These are phyloP conservation scores for Chaetomium fimeti DNA, from an alignment of 495 filamentous ascomycete species.

Conservation along the genomic window DNA sequence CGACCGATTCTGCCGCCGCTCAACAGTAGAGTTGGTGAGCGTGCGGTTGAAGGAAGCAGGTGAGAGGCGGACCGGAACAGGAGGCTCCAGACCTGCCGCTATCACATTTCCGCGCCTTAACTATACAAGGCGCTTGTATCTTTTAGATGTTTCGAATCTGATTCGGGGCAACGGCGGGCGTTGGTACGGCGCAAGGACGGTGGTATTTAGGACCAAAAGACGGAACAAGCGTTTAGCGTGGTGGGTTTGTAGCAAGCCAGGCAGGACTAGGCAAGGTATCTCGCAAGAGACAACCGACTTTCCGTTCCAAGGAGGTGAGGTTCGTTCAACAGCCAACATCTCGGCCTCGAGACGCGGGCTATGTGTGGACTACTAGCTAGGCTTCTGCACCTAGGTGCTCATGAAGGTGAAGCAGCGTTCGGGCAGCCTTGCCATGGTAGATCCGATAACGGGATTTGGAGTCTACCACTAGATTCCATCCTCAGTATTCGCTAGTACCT, in stretches of 20 bases:
- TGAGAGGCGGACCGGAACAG: neutral
- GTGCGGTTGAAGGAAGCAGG: neutral
- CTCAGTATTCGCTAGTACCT: too few species aligned
- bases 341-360: neutral
- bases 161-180: neutral
- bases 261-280: neutral
- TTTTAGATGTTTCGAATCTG: neutral
- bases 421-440: too few species aligned
- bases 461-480: too few species aligned
- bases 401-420: too few species aligned
- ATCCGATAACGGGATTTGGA: too few species aligned
- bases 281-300: neutral
- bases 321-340: neutral
- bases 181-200: slow-evolving; percentile 4
- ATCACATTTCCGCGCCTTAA: neutral
- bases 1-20: slow-evolving; percentile 1
- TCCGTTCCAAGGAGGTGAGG: neutral
- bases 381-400: too few species aligned
- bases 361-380: neutral
- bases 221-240: neutral
- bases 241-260: neutral
- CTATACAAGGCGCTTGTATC: slow-evolving; percentile 7
- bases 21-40: slow-evolving; percentile 17
- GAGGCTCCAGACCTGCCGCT: neutral
- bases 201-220: neutral